phyloP scores from a whole-genome alignment of 208 protist genomes.

The Novymonas esmeraldas region DNA sequence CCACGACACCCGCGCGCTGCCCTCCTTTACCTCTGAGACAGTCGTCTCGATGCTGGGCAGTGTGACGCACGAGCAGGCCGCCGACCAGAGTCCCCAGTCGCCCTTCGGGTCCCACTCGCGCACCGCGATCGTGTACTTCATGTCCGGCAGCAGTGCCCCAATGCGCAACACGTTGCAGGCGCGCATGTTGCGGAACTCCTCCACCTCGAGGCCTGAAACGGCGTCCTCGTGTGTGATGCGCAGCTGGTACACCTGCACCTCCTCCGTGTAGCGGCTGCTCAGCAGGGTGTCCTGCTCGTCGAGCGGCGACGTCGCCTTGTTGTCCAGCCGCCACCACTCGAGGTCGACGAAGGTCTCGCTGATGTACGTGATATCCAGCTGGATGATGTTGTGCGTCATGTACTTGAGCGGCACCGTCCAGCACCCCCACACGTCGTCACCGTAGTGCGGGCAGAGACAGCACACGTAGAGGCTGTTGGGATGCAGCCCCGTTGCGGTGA shows the following conservation, averaged over 20 bases:
- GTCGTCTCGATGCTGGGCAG: conserved; percentile 69
- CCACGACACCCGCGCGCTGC: conserved; percentile 79
- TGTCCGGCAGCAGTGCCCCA: conserved; percentile 76
- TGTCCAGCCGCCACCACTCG: conserved; percentile 85
- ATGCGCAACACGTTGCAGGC: conserved; percentile 83
- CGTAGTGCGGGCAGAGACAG: conserved; percentile 84
- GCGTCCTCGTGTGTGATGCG: conserved; percentile 71
- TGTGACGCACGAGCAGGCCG: conserved; percentile 79
- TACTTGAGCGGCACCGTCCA: conserved; percentile 88
- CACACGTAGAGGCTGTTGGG: conserved; percentile 90
- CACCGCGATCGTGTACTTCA: conserved; percentile 89
- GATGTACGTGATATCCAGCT: conserved; percentile 89
- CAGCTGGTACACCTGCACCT: conserved; percentile 80
- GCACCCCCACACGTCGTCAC: conserved; percentile 65
- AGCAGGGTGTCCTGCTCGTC: conserved; percentile 64
- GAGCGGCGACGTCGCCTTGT: conserved; percentile 64
- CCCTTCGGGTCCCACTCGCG: conserved; percentile 91
- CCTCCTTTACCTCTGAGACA: conserved; percentile 79
- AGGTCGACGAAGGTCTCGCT: conserved; percentile 90
- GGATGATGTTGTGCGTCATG: conserved; percentile 92
- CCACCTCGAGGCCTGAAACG: conserved; percentile 41
- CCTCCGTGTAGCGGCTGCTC: conserved; percentile 53
- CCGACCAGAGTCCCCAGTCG: conserved; percentile 91
- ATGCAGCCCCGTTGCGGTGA: conserved; percentile 72
- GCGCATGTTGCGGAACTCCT: conserved; percentile 78